Evolutionary conservation across 2,329 filamentous ascomycete genomes (phyloP), one percentile per base, ranked within the genome.

Genomic region (Aspergillus glaucus): DNA sequence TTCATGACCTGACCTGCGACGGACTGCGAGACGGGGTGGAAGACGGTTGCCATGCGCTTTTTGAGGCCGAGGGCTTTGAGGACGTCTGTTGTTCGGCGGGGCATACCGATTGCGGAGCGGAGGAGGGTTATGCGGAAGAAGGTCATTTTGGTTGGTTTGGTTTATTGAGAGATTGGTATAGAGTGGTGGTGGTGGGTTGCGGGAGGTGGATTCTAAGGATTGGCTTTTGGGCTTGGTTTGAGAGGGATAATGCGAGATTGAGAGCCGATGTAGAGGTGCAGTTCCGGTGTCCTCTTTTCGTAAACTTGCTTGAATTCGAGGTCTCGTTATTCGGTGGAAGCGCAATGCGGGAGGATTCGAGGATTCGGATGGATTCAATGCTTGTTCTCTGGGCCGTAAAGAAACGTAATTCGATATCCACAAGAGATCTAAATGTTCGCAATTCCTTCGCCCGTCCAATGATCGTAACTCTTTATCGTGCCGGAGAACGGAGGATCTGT

Each of bases 71-170:
- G 86, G 15, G 91, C 87, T 53, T 84, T 79, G 49, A 96, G 86
- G 17, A 92, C 88, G 64, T 87, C 88, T 66, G 82, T 81, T 52
- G 85, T 87, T 64, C 88, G 86, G 62, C 81, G 73, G 5, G 92
- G 91, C 43, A 96, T 83, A 53, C 91, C 91, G 71, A 96, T 96
- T 62, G 86, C 85, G 49, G 86, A 91, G 65, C 91, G 88, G 72
- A 93, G 81, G 49, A 95, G 86, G 44, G 89, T 95, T 68, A 96
- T 88, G 66, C 88, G 86, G 79, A 96, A 96, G 78, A 81, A 95
- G 50, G 84, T 77, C 85, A 90, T 90, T 52, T 52, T 45, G 22
- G 19, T 44, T 39, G 28, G 4, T 42, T 36, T 19, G 46, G 17
- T 28, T 36, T 44, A 34, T 45, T 10, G 34, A 37, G n/a, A 3